Evolutionary conservation across 805 yeast genomes (phyloP).

Genomic region (Debaryomyces hansenii): DNA sequence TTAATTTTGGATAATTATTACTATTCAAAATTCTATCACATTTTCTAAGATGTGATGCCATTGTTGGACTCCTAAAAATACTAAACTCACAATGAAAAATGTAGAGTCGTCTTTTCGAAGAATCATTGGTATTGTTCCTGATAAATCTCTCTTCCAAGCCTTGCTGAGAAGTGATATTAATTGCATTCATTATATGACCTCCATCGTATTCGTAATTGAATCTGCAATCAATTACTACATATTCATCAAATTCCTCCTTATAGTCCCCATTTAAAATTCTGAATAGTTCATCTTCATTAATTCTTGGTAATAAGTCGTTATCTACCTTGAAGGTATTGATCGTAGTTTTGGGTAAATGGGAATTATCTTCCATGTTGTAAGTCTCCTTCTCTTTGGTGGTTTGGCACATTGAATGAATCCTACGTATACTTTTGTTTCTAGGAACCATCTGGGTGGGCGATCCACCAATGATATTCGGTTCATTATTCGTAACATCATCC

Average conservation of each 20-base stretch:
- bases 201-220: constrained; percentile 91
- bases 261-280: constrained; percentile 56
- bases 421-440: constrained; percentile 42
- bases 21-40: constrained; percentile 76
- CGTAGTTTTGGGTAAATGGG: constrained; percentile 27
- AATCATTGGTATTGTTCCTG: constrained; percentile 15
- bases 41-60: constrained; percentile 84
- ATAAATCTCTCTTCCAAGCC: constrained; percentile 62
- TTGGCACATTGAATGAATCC: constrained; percentile 72
- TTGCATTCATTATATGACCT: constrained; percentile 85
- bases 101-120: constrained; percentile 46
- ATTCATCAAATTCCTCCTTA: constrained; percentile 51
- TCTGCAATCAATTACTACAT: constrained; percentile 78
- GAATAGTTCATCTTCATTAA: constrained; percentile 57
- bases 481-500: too few species aligned
- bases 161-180: constrained; percentile 71
- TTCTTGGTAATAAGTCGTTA: constrained; percentile 69
- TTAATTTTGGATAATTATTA: constrained; percentile 74
- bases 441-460: constrained; percentile 23
- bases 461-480: not conserved
- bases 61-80: constrained; percentile 87
- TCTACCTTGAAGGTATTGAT: constrained; percentile 30
- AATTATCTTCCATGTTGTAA: constrained; percentile 27
- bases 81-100: constrained; percentile 96
- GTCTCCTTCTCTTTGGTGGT: constrained; percentile 35